These are phyloP conservation scores for Magnolia sinica DNA, from an alignment of 164 flowering plant genomes.

Conservation along the genomic window DNA sequence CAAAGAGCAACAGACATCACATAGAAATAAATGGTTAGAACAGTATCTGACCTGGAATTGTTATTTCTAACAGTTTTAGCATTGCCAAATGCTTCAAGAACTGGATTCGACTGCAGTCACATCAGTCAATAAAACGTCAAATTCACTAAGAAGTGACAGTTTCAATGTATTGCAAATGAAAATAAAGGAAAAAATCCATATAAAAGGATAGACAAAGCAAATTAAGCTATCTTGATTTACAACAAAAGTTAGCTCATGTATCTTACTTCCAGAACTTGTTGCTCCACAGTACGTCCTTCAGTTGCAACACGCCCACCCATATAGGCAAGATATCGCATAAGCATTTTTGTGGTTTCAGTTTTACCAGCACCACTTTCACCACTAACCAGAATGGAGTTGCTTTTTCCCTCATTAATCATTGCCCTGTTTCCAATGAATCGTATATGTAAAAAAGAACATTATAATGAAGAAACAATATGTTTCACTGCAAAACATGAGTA, in stretches of 20 bases:
- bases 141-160: neutral
- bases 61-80: constrained; percentile 82
- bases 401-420: constrained; percentile 73
- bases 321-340: constrained; percentile 86
- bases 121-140: constrained; percentile 16
- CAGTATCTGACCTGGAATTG: constrained; percentile 69
- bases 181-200: neutral
- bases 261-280: constrained; percentile 82
- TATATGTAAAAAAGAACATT: constrained; percentile 4
- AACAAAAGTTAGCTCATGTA: constrained; percentile 8
- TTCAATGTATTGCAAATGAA: neutral
- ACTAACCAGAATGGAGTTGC: constrained; percentile 74
- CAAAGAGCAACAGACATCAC: neutral
- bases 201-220: neutral
- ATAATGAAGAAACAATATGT: neutral
- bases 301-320: constrained; percentile 63
- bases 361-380: constrained; percentile 96
- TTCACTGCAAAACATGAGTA: neutral
- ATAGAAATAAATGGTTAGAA: neutral
- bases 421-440: constrained; percentile 41
- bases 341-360: constrained; percentile 92
- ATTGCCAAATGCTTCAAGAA: constrained; percentile 93
- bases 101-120: constrained; percentile 77
- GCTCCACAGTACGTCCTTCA: constrained; percentile 74
- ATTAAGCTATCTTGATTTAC: neutral